Evolutionary conservation across 1,284 basidiomycete species (phyloP).

Genomic region (Cryptococcus sp.): DNA sequence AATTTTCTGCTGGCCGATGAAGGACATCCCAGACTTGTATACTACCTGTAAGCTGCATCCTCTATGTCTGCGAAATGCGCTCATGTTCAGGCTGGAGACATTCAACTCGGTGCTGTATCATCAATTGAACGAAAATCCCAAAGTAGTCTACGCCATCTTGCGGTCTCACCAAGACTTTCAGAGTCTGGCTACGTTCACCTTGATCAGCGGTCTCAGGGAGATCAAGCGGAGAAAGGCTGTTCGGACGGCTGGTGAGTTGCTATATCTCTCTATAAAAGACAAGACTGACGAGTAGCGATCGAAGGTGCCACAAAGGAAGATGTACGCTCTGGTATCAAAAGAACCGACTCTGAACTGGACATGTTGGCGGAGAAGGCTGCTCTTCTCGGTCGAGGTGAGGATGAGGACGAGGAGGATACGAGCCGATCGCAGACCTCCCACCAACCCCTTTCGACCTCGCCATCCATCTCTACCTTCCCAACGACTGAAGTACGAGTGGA

Average conservation of each 20-base stretch:
- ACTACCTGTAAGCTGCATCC: slow-evolving; percentile 63
- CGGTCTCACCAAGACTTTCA: slow-evolving; percentile 77
- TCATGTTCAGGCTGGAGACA: slow-evolving; percentile 58
- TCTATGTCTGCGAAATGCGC: neutral
- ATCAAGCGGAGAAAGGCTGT: slow-evolving; percentile 66
- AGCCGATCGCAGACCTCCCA: neutral
- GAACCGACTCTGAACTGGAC: slow-evolving; percentile 39
- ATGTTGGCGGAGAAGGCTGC: slow-evolving; percentile 44
- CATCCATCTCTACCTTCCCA: slow-evolving; percentile 17
- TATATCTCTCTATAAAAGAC: too few species aligned
- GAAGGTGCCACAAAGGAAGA: slow-evolving; percentile 14
- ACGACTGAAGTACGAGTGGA: too few species aligned
- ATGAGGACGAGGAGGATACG: slow-evolving; percentile 20
- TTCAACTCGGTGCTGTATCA: slow-evolving; percentile 78
- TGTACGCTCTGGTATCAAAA: slow-evolving; percentile 10
- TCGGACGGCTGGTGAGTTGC: slow-evolving; percentile 52
- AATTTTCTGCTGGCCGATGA: slow-evolving; percentile 86
- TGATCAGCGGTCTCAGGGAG: slow-evolving; percentile 73
- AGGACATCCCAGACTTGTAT: slow-evolving; percentile 83
- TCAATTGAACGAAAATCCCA: slow-evolving; percentile 67
- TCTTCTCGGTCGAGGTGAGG: slow-evolving; percentile 29
- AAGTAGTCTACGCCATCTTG: slow-evolving; percentile 79
- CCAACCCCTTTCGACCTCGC: slow-evolving; percentile 11
- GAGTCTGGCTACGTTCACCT: slow-evolving; percentile 79
- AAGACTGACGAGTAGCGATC: neutral